Base-by-base conservation (phyloP, 1,284 basidiomycete genomes). In the Lentinula novae-zelandiae region DNA sequence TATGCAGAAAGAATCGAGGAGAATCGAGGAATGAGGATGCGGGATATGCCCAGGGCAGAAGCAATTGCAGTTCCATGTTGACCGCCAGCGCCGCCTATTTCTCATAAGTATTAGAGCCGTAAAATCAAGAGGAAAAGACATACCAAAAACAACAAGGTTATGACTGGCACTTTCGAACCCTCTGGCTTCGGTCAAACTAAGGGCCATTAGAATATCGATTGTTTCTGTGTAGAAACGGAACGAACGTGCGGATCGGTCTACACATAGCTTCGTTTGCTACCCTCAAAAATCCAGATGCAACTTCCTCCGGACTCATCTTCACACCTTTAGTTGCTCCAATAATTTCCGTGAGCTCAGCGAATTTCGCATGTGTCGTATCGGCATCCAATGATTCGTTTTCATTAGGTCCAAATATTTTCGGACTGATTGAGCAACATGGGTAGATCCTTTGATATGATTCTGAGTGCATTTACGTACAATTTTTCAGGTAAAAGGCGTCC, bases 41-140 rank as follows among this genome's bases (percentile, higher is more conserved):
- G 87, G 65, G 80, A 81, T 67, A 93, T 92, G 4, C 86, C 86
- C 20, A 93, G 77, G 20, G 85, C 75, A 8, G 81, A 73, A 6
- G 84, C 89, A 49, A 93, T 87, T 60, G 89, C 84, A 78, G 89
- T 91, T 2, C 88, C 90, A 63, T 92, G 89, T 66, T 93, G 92
- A 0, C 92, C 92, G 5, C 90, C 91, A 2, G 58, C 58, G 27
- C 58, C 58, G 36, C 58, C 58, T 40, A 36, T 40, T 33, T 34
- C 22, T 49, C 13, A 40, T 22, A 22, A 48, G 50, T 10, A 22
- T 59, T 1, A 22, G 22, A 22, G 22, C 22, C 22, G 22, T 22
- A 39, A 39, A 34, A 42, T 44, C 1, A 52, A 9, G 33, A 34
- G n/a, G 10, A 13, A 10, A 5, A 6, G 12, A 34, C 36, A 17